Evolutionary conservation across 768 basidiomycete genomes (phyloP).

Genomic region (Crassisporium funariophilum): DNA sequence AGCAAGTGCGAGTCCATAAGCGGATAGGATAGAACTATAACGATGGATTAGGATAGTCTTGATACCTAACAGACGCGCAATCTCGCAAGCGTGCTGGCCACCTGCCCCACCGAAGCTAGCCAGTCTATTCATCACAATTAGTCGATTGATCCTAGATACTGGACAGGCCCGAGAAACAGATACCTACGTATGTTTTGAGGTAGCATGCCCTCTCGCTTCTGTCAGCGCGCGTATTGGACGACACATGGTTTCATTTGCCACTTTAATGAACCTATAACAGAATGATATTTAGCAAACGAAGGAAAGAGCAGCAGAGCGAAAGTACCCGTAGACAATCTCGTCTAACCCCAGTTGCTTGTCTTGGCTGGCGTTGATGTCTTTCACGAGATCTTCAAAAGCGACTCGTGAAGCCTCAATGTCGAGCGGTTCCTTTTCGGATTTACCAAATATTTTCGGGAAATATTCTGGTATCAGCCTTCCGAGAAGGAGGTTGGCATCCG

Average conservation of each 20-base stretch:
- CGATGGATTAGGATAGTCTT: constrained; percentile 86
- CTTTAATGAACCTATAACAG: constrained; percentile 78
- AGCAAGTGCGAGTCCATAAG: constrained; percentile 91
- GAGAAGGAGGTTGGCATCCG: constrained; percentile 89
- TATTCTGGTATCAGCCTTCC: constrained; percentile 88
- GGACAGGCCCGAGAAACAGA: neutral
- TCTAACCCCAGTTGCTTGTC: constrained; percentile 67
- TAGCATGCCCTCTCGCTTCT: constrained; percentile 85
- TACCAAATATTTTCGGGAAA: constrained; percentile 95
- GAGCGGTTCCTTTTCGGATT: constrained; percentile 81
- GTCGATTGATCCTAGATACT: constrained; percentile 1
- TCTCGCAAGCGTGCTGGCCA: constrained; percentile 93
- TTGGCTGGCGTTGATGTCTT: constrained; percentile 69
- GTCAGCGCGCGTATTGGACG: constrained; percentile 90
- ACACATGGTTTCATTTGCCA: constrained; percentile 97
- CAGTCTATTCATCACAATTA: constrained; percentile 44
- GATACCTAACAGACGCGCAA: constrained; percentile 84
- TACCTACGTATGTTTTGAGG: constrained; percentile 66
- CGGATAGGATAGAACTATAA: constrained; percentile 91
- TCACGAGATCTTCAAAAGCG: constrained; percentile 68
- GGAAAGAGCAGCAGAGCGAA: constrained; percentile 2
- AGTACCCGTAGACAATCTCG: constrained; percentile 87
- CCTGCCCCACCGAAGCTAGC: constrained; percentile 91
- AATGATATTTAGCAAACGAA: neutral
- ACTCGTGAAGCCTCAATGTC: constrained; percentile 69